Conservation (phyloP, 2,329 filamentous ascomycete genomes). For the Colletotrichum sojae region DNA sequence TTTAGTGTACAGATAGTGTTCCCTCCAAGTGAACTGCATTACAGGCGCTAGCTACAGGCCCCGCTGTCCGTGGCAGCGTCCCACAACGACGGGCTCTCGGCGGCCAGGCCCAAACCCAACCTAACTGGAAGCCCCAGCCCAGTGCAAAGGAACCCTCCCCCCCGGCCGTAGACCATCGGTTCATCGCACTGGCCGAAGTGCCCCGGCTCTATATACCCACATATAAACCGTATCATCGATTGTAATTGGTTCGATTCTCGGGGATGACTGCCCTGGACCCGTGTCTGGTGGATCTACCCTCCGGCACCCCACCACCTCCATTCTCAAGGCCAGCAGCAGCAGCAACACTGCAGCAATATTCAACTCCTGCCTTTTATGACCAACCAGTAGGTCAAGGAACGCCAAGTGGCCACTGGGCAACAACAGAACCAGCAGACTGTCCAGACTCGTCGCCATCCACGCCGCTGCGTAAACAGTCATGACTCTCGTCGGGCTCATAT, state of each 20-base stretch:
- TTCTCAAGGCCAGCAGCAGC: too few species aligned
- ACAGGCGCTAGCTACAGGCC: neutral
- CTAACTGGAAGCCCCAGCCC: neutral
- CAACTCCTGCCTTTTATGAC: too few species aligned
- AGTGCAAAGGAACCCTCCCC: neutral
- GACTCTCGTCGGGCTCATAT: too few species aligned
- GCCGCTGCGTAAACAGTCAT: neutral
- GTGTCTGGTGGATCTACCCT: too few species aligned
- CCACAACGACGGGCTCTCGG: constrained; percentile 10
- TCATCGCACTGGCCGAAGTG: neutral
- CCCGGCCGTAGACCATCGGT: constrained; percentile 3
- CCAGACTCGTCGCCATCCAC: neutral
- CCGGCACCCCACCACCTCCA: too few species aligned
- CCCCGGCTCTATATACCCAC: neutral
- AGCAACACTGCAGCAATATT: too few species aligned
- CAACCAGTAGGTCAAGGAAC: too few species aligned
- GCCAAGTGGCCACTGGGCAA: too few species aligned
- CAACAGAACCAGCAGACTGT: too few species aligned
- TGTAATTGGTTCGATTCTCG: constrained; percentile 24
- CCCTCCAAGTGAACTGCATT: neutral
- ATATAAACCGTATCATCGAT: too few species aligned
- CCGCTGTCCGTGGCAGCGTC: neutral
- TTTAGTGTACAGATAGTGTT: too few species aligned
- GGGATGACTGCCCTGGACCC: constrained; percentile 4
- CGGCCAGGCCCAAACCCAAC: neutral